Percentiles rank a stretch among this genome's conserved stretches.
phyloP scores from a whole-genome alignment of 2,329 filamentous ascomycete genomes.

The Gnomoniopsis smithogilvyi region DNA sequence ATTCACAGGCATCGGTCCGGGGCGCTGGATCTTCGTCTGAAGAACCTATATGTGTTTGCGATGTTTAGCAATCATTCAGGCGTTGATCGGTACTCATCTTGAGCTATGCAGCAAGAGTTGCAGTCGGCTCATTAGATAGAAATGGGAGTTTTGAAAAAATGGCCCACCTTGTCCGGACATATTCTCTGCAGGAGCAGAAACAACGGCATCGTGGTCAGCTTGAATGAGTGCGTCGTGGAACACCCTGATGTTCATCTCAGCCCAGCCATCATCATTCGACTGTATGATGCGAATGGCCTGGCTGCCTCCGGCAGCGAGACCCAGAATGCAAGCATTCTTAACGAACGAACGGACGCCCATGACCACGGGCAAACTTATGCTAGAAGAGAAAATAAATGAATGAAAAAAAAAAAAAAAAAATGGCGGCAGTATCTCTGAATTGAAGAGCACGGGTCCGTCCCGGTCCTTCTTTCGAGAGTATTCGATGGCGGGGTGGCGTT shows the following conservation, averaged over 20 bases:
- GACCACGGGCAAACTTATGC: neutral
- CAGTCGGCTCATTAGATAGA: too few relatives aligned
- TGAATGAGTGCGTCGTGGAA: slow-evolving; percentile 53
- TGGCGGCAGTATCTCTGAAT: neutral
- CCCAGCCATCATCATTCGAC: slow-evolving; percentile 73
- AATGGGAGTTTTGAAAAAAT: neutral
- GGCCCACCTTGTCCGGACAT: slow-evolving; percentile 57
- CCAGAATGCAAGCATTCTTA: slow-evolving; percentile 3
- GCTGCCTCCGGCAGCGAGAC: neutral
- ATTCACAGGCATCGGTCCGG: slow-evolving; percentile 54
- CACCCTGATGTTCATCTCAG: slow-evolving; percentile 63
- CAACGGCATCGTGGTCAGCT: slow-evolving; percentile 57
- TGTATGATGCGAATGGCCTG: slow-evolving; percentile 37
- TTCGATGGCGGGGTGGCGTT: too few relatives aligned
- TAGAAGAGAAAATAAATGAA: neutral
- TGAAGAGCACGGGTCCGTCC: neutral
- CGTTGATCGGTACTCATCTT: neutral
- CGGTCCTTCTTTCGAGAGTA: too few relatives aligned
- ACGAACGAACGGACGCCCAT: slow-evolving; percentile 16
- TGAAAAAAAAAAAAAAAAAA: neutral
- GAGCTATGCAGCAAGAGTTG: neutral
- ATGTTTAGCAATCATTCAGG: neutral
- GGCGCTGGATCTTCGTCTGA: slow-evolving; percentile 42
- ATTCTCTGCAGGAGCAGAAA: slow-evolving; percentile 66
- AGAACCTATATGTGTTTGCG: slow-evolving; percentile 43